Percentiles rank a stretch among this genome's conserved stretches.
Evolutionary conservation across 139 green algal genomes (phyloP).

Genomic region (Marvania coccoides): DNA sequence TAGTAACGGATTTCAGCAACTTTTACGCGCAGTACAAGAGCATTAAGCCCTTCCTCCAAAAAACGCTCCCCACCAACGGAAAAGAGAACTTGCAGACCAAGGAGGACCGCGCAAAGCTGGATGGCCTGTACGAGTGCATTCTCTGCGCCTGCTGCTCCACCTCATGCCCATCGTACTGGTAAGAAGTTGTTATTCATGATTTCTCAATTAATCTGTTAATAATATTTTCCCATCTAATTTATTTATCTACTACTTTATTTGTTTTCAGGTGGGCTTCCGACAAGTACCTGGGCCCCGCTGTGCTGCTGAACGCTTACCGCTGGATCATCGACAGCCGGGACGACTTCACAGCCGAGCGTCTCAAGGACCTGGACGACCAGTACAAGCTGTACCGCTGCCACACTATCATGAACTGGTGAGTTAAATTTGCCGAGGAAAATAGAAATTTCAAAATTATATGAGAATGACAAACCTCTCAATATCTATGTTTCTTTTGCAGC

Average conservation of each 20-base stretch:
- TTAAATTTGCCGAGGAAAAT: too few species aligned
- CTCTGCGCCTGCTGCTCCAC: constrained; percentile 98
- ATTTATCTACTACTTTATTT: too few species aligned
- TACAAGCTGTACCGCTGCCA: constrained; percentile 98
- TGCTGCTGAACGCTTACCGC: constrained; percentile 92
- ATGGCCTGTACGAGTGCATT: constrained; percentile 99
- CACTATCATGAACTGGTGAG: constrained; percentile 99
- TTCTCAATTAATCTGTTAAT: too few species aligned
- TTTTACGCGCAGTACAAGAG: constrained; percentile 98
- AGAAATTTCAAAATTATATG: too few species aligned
- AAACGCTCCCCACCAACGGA: constrained; percentile 47
- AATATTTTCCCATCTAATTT: too few species aligned
- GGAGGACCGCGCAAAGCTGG: constrained; percentile 86
- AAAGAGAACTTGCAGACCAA: constrained; percentile 86
- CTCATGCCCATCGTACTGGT: constrained; percentile 94
- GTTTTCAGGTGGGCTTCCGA: constrained; percentile 98
- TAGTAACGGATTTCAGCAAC: constrained; percentile 99
- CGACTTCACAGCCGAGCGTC: constrained; percentile 81
- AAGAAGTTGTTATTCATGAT: too few species aligned
- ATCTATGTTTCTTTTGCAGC: neutral
- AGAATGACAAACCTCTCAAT: constrained; percentile 1
- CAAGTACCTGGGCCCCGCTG: constrained; percentile 97
- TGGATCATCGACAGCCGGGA: constrained; percentile 91
- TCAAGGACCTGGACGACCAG: constrained; percentile 84
- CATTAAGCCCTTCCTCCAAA: constrained; percentile 96